A percentile compares a stretch with the other conserved stretches of the same genome.
These are phyloP conservation scores for Xylaria nigripes DNA, from an alignment of 495 filamentous ascomycete genomes.

Conservation along the genomic window DNA sequence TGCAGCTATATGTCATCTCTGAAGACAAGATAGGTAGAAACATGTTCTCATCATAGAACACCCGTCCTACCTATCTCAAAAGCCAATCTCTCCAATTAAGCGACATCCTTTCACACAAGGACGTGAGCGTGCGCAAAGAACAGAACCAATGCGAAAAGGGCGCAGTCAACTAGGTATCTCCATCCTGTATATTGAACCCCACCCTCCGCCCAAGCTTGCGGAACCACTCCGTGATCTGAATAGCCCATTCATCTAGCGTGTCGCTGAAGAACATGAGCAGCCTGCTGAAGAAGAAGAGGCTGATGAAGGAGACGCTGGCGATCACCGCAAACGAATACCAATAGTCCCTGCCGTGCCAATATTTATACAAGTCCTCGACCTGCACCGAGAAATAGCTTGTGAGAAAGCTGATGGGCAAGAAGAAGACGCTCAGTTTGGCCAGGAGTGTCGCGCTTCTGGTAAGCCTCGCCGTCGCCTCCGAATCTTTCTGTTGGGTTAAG, in stretches of 20 bases:
- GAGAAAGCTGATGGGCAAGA: slow-evolving; percentile 76
- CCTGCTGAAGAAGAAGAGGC: slow-evolving; percentile 47
- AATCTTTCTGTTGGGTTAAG: slow-evolving; percentile 77
- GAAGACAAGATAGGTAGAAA: no score
- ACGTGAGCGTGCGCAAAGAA: no score
- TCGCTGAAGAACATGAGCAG: slow-evolving; percentile 42
- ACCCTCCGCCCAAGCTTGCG: slow-evolving; percentile 2
- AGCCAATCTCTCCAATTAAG: no score
- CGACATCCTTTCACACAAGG: no score
- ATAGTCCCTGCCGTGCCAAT: slow-evolving; percentile 56
- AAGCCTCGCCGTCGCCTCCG: slow-evolving; percentile 65
- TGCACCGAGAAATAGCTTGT: slow-evolving; percentile 77
- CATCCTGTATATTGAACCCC: slow-evolving; percentile 9
- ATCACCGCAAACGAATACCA: slow-evolving; percentile 68
- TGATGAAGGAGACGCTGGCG: slow-evolving; percentile 52
- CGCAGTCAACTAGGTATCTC: slow-evolving; percentile 3
- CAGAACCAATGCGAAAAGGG: no score
- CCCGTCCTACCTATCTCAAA: no score
- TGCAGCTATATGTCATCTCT: no score
- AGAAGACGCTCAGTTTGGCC: slow-evolving; percentile 75
- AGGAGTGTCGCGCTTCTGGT: slow-evolving; percentile 75
- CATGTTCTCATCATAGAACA: no score
- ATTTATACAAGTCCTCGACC: slow-evolving; percentile 47
- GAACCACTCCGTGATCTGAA: slow-evolving; percentile 11
- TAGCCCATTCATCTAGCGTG: slow-evolving; percentile 36